A percentile compares a stretch with the other conserved stretches of the same genome.
phyloP scores from a whole-genome alignment of 1,284 basidiomycete genomes.

The Mycena sp. region DNA sequence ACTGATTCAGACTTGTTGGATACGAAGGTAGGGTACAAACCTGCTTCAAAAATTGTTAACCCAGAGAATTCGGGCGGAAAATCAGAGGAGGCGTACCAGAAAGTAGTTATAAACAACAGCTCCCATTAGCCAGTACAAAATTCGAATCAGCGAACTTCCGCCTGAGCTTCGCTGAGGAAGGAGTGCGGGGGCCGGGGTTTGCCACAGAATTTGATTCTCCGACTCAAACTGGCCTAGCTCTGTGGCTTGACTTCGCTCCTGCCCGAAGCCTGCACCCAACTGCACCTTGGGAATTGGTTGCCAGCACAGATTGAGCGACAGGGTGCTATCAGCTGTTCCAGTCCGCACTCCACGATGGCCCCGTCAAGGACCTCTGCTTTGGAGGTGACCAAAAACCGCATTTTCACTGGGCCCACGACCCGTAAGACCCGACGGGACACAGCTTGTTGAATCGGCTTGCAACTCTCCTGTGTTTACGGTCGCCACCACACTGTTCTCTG shows the following conservation, averaged over 20 bases:
- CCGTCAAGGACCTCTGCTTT: constrained; percentile 26
- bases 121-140: constrained; percentile 15
- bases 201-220: background rate
- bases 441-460: constrained; percentile 26
- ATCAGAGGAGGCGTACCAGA: constrained; percentile 4
- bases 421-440: constrained; percentile 22
- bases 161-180: background rate
- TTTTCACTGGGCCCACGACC: background rate
- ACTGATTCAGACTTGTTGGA: no score
- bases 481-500: no score
- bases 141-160: constrained; percentile 15
- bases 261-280: constrained; percentile 23
- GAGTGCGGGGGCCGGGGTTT: background rate
- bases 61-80: background rate
- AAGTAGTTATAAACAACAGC: constrained; percentile 27
- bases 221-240: background rate
- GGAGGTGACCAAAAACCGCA: background rate
- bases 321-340: constrained; percentile 26
- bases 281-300: background rate
- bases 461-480: constrained; percentile 20
- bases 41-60: background rate
- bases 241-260: background rate
- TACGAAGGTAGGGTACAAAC: no score
- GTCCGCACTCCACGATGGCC: constrained; percentile 27
- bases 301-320: background rate